Conservation (phyloP, 352 stramenopile genomes). For the Phytophthora ramorum region DNA sequence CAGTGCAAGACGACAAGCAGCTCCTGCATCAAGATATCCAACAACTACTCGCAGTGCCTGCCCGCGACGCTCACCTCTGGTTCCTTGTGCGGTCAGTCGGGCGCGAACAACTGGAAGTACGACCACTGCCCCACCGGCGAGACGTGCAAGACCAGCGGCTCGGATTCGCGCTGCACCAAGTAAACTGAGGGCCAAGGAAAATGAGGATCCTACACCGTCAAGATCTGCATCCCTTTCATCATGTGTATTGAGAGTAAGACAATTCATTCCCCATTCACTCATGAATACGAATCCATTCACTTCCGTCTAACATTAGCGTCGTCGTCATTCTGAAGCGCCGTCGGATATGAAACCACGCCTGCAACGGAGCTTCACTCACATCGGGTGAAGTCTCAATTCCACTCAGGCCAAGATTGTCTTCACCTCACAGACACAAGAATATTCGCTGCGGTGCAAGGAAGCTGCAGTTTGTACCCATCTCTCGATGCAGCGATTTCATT, state of each 20-base stretch:
- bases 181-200: not conserved
- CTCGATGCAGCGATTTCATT: not conserved
- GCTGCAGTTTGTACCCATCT: not conserved
- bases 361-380: too few relatives aligned
- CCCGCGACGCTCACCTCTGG: conserved; percentile 15
- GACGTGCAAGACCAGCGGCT: conserved; percentile 25
- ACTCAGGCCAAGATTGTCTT: too few relatives aligned
- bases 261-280: not conserved
- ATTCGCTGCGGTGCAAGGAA: not conserved
- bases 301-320: not conserved
- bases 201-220: too few relatives aligned
- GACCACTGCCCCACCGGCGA: conserved; percentile 25
- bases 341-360: too few relatives aligned
- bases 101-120: conserved; percentile 27
- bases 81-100: conserved; percentile 32
- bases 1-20: conserved; percentile 12
- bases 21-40: conserved; percentile 28
- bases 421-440: not conserved
- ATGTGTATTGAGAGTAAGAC: not conserved
- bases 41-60: conserved; percentile 35
- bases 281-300: not conserved
- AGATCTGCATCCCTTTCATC: not conserved
- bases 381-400: too few relatives aligned
- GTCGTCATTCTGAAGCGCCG: too few relatives aligned
- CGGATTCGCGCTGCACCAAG: conserved; percentile 31